Conservation (phyloP, 2,329 filamentous ascomycete genomes). For the Cytospora schulzeri region DNA sequence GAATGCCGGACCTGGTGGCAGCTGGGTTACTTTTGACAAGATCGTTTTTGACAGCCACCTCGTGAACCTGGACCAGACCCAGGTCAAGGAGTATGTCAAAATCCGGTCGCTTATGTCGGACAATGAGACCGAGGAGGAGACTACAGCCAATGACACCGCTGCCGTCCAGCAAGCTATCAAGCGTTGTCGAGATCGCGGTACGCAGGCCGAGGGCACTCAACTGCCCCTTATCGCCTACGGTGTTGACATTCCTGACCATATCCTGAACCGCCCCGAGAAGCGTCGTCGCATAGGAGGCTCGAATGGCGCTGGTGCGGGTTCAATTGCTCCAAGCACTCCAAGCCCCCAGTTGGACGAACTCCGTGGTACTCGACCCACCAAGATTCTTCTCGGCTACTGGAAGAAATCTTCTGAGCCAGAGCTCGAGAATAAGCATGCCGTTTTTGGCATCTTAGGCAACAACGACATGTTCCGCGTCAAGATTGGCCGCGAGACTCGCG, state of each 20-base stretch:
- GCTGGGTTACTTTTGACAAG: constrained; percentile 65
- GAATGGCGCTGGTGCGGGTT: constrained; percentile 7
- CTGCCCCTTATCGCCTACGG: constrained; percentile 54
- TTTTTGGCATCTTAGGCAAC: constrained; percentile 62
- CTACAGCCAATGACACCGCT: constrained; percentile 41
- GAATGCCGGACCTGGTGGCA: constrained; percentile 61
- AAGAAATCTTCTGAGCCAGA: constrained; percentile 52
- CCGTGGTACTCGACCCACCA: constrained; percentile 56
- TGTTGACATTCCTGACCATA: constrained; percentile 48
- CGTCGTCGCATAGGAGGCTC: constrained; percentile 46
- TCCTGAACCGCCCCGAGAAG: constrained; percentile 46
- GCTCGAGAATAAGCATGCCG: constrained; percentile 58
- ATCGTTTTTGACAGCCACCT: constrained; percentile 62
- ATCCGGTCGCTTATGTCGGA: constrained; percentile 45
- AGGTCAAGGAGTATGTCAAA: constrained; percentile 65
- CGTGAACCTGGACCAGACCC: constrained; percentile 55
- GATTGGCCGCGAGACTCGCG: constrained; percentile 60
- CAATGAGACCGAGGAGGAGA: constrained; percentile 43
- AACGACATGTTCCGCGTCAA: constrained; percentile 69
- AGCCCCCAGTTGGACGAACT: constrained; percentile 42
- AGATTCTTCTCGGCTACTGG: constrained; percentile 64
- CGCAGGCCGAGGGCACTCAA: constrained; percentile 45
- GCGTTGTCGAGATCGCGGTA: constrained; percentile 44
- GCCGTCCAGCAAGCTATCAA: constrained; percentile 52
- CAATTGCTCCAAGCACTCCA: neutral